phyloP scores from a whole-genome alignment of 2,329 filamentous ascomycete species.

The Epicoccum sorghinum region DNA sequence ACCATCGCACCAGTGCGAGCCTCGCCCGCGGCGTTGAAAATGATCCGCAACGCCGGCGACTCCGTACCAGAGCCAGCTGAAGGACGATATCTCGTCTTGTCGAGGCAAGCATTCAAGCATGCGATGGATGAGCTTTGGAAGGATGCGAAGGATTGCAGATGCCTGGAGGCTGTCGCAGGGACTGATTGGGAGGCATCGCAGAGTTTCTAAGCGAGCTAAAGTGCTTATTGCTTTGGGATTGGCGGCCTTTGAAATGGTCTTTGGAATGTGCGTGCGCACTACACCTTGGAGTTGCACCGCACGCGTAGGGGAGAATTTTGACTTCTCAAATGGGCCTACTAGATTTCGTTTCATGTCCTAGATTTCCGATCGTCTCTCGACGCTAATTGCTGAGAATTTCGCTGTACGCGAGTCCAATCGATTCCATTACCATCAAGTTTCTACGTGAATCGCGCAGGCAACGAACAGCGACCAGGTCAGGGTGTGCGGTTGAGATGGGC shows the following conservation, averaged over 20 bases:
- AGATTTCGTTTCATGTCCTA: constrained; percentile 1
- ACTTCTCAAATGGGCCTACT: background rate
- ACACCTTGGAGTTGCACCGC: constrained; percentile 12
- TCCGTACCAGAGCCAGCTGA: constrained; percentile 2
- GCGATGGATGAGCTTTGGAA: constrained; percentile 11
- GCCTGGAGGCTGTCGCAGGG: background rate
- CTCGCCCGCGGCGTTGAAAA: constrained; percentile 22
- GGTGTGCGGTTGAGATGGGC: background rate
- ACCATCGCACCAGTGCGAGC: constrained; percentile 29
- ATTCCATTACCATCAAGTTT: background rate
- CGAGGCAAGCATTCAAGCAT: background rate
- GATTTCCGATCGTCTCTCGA: background rate
- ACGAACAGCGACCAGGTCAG: background rate
- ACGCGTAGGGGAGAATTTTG: constrained; percentile 1
- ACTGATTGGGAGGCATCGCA: constrained; percentile 8
- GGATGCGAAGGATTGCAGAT: constrained; percentile 9
- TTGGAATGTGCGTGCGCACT: constrained; percentile 11
- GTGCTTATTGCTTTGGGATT: constrained; percentile 13
- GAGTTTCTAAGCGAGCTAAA: constrained; percentile 12
- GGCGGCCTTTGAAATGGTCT: constrained; percentile 5
- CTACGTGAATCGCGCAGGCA: background rate
- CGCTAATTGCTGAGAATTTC: background rate
- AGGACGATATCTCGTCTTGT: constrained; percentile 2
- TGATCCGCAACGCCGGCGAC: constrained; percentile 3
- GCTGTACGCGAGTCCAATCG: background rate